Percentiles rank a stretch among this genome's conserved stretches.
These are phyloP conservation scores for Botryosphaeria dothidea DNA, from an alignment of 2,329 filamentous ascomycete species.

Conservation along the genomic window DNA sequence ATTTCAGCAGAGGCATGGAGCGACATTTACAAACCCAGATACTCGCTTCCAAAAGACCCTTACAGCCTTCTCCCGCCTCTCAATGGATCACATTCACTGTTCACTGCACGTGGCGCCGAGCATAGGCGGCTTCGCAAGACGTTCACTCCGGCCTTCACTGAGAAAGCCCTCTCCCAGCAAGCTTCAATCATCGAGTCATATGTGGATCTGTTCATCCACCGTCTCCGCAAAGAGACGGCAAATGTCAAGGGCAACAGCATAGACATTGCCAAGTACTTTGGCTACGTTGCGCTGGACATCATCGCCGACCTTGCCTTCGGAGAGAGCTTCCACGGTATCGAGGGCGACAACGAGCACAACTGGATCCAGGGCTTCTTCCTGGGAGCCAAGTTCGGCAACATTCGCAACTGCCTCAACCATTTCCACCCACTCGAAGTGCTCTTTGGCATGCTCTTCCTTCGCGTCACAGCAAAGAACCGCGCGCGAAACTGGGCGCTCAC, in stretches of 20 bases:
- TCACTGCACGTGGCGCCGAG: not conserved
- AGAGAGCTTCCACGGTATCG: not conserved
- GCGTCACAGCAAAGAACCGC: not conserved
- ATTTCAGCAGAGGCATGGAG: constrained; percentile 41
- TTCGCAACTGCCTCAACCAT: not conserved
- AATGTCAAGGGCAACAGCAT: not conserved
- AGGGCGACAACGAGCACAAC: not conserved
- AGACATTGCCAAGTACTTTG: not conserved
- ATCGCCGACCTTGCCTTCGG: not conserved
- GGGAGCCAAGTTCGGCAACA: not conserved
- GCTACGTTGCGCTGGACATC: not conserved
- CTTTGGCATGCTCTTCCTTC: not conserved
- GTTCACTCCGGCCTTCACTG: not conserved
- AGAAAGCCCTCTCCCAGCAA: not conserved
- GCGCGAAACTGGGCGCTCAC: not conserved
- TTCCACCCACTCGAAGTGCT: not conserved
- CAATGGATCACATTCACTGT: not conserved
- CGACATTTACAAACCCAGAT: constrained; percentile 37
- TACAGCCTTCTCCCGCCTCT: not conserved
- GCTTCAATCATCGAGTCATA: not conserved
- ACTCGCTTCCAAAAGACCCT: constrained; percentile 21
- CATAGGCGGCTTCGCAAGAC: not conserved
- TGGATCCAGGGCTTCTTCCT: not conserved
- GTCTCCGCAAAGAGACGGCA: not conserved
- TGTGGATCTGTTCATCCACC: not conserved